Base-by-base conservation (phyloP, 176 grass and related monocot species). In the Panicum miliaceum region DNA sequence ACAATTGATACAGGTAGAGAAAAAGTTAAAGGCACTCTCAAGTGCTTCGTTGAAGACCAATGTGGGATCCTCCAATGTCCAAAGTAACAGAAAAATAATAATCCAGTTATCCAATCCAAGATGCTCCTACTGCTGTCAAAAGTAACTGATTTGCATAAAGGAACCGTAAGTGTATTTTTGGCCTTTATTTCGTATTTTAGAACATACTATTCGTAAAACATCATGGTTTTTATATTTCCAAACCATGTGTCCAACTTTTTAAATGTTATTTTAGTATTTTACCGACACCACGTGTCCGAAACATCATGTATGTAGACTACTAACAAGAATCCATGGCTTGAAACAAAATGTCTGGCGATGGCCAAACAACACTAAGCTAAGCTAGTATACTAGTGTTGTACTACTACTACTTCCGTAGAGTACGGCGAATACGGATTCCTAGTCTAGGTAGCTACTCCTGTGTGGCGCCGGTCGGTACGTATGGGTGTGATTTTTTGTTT, bases 401-500 rank as follows among this genome's bases (percentile, higher is more conserved):
- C 16, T 57, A 8, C 53, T n/a, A 9, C 53, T 58, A 23, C 54
- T 12, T 2, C 13, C 3, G 38, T 60, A 76, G 45, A 76, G 66
- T 65, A 58, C 36, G 54, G 56, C 7, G 6, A 83, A 78, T 51
- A 58, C 41, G 20, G 42, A 70, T 45, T 81, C 70, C 61, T 50
- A 23, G 73, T 73, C 56, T 58, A n/a, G 56, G 14, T 38, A 50
- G 15, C 57, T 57, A 43, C 25, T n/a, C n/a, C n/a, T 32, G 45
- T 43, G 37, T 32, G 40, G 16, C 15, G n/a, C 7, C 8, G 58
- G 9, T 27, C 23, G 53, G 16, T 35, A 19, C 7, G 53, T 47
- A 82, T 77, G 78, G 84, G 38, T 43, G 19, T 50, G 23, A 58
- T 45, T 89, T 81, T 76, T 70, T 32, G 8, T 13, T 50, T 34